phyloP scores from a whole-genome alignment of 1,284 basidiomycete genomes.

The Cryptococcus sp. region DNA sequence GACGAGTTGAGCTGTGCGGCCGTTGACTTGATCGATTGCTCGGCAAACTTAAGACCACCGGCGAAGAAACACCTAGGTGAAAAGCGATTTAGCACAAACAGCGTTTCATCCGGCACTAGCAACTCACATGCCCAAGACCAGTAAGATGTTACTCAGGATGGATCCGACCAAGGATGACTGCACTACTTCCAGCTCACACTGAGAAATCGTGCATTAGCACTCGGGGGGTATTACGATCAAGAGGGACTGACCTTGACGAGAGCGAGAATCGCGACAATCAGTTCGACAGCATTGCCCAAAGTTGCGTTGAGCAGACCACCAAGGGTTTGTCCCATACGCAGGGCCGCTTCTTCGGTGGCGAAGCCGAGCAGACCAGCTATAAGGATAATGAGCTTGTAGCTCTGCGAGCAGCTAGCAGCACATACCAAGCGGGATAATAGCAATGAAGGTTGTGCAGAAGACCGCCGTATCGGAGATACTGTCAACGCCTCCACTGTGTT shows the following conservation, averaged over 20 bases:
- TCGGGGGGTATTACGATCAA: background rate
- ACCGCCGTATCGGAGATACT: slow-evolving; percentile 48
- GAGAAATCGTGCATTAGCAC: slow-evolving; percentile 2
- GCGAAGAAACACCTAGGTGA: slow-evolving; percentile 47
- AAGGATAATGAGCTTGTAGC: slow-evolving; percentile 62
- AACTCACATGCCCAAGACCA: slow-evolving; percentile 77
- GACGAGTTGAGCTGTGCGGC: slow-evolving; percentile 56
- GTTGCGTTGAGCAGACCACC: slow-evolving; percentile 86
- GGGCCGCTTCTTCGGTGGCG: slow-evolving; percentile 81
- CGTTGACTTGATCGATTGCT: slow-evolving; percentile 53
- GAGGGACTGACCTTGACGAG: slow-evolving; percentile 41
- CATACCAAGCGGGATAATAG: slow-evolving; percentile 55
- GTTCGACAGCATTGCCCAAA: slow-evolving; percentile 61
- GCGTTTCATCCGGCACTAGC: background rate
- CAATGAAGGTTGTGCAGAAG: slow-evolving; percentile 51
- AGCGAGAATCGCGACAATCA: slow-evolving; percentile 52
- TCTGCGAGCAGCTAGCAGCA: background rate
- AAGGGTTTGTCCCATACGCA: slow-evolving; percentile 73
- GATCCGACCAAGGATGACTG: slow-evolving; percentile 59
- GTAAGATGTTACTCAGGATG: slow-evolving; percentile 66
- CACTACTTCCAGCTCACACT: slow-evolving; percentile 59
- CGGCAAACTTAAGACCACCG: slow-evolving; percentile 52
- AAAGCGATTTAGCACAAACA: background rate
- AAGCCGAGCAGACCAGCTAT: slow-evolving; percentile 76
- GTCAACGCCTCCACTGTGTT: slow-evolving; percentile 39